Conservation (phyloP, 2,329 filamentous ascomycete genomes). For the Colletotrichum somersetense region DNA sequence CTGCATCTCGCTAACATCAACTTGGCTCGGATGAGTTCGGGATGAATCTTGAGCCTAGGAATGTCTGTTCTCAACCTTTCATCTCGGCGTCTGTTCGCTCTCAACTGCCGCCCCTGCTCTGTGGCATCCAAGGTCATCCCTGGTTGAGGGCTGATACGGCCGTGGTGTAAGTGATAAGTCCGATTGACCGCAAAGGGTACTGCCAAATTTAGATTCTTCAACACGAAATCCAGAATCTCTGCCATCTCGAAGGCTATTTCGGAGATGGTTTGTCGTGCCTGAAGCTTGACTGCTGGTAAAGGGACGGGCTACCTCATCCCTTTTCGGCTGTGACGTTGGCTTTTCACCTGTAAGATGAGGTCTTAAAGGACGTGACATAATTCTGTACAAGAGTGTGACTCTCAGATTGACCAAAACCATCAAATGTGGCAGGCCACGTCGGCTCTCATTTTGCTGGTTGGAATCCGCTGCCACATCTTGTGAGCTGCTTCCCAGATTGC, state of each 20-base stretch:
- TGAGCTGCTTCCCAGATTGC: no score
- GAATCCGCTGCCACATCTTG: no score
- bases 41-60: background rate
- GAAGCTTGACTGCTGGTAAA: background rate
- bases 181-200: background rate
- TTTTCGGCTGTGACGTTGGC: background rate
- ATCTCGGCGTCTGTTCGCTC: conserved; percentile 8
- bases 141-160: background rate
- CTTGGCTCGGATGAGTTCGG: background rate
- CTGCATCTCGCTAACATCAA: background rate
- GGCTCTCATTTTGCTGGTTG: no score
- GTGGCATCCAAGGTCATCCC: background rate
- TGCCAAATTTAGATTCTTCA: background rate
- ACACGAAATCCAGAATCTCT: background rate
- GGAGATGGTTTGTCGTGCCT: background rate
- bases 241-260: background rate
- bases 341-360: no score
- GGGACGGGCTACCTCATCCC: background rate
- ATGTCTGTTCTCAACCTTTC: background rate
- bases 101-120: background rate
- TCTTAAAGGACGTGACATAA: no score
- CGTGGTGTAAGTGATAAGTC: background rate
- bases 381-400: no score
- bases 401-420: no score
- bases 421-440: no score